Conservation (phyloP, 345 rosid species). For the Eucalyptus pauciflora region DNA sequence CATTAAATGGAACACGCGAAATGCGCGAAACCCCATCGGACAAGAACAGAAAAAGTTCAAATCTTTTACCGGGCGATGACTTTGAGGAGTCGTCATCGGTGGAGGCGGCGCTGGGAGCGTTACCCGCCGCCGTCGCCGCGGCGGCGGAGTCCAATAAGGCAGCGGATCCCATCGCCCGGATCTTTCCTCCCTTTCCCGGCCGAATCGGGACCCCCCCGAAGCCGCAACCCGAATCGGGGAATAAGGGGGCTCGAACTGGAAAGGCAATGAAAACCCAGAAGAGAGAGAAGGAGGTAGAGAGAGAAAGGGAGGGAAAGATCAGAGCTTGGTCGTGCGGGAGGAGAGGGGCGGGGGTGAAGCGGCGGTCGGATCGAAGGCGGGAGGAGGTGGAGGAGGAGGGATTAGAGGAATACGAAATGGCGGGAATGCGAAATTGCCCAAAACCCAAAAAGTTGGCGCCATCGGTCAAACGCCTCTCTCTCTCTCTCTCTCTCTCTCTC, state of each 20-base stretch:
- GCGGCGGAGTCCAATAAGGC: neutral
- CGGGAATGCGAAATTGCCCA: neutral
- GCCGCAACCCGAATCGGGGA: neutral
- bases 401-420: neutral
- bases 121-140: neutral
- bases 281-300: neutral
- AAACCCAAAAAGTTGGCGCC: constrained; percentile 6
- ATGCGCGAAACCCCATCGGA: neutral
- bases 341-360: neutral
- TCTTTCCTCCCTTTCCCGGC: neutral
- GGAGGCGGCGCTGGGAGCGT: neutral
- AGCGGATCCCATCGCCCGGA: constrained; percentile 4
- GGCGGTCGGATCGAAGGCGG: neutral
- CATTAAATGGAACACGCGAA: neutral
- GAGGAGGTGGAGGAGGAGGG: neutral
- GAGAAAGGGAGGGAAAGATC: neutral
- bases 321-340: neutral
- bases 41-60: neutral
- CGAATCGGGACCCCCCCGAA: neutral
- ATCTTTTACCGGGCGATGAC: neutral
- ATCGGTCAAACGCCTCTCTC: neutral
- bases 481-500: neutral
- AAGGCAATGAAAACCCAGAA: neutral
- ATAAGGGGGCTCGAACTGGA: neutral
- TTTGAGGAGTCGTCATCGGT: neutral